Evolutionary conservation across 2,329 filamentous ascomycete species (phyloP).

Genomic region (Teratosphaeria nubilosa): DNA sequence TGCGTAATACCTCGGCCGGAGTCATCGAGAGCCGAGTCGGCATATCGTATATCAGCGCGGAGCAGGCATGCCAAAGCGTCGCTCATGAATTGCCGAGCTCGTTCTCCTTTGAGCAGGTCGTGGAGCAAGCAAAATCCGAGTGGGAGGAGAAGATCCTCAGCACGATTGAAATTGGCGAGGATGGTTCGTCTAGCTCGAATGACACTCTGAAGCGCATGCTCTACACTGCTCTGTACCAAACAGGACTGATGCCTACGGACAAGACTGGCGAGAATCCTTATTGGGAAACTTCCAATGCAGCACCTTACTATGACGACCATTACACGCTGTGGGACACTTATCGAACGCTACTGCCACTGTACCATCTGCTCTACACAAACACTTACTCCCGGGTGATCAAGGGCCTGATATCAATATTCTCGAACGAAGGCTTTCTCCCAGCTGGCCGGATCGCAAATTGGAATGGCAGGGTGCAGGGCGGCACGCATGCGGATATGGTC

Average conservation of each 20-base stretch:
- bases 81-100: background rate
- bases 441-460: constrained; percentile 59
- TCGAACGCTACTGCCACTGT: constrained; percentile 53
- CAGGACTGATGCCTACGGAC: constrained; percentile 58
- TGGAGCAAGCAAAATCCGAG: background rate
- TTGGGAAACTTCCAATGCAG: constrained; percentile 48
- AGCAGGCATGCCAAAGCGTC: constrained; percentile 14
- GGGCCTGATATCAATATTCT: constrained; percentile 56
- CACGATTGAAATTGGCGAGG: constrained; percentile 33
- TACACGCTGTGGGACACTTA: constrained; percentile 59
- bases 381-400: constrained; percentile 56
- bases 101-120: background rate
- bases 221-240: constrained; percentile 50
- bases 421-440: constrained; percentile 57
- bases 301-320: constrained; percentile 59
- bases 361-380: constrained; percentile 53
- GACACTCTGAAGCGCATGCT: constrained; percentile 21
- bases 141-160: background rate
- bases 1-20: constrained; percentile 3
- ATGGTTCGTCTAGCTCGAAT: constrained; percentile 2
- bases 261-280: constrained; percentile 23
- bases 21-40: constrained; percentile 46
- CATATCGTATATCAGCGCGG: constrained; percentile 53
- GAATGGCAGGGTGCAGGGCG: constrained; percentile 58
- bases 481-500: constrained; percentile 57